Conservation (phyloP, 164 flowering plant genomes). For the Amborella trichopoda region DNA sequence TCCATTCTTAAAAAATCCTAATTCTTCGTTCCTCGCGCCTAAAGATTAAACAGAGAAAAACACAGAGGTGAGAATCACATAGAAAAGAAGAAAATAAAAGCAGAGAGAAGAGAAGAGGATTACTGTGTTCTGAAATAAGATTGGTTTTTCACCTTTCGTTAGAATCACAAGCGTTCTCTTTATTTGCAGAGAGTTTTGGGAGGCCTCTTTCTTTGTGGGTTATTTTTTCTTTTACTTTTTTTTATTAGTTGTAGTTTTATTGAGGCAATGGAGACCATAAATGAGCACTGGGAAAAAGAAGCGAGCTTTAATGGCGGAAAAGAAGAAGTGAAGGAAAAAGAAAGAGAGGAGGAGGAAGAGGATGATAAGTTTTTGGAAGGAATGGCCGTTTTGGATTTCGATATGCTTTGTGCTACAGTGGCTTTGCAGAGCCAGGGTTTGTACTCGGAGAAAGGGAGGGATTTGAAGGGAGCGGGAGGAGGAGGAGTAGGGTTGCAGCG, state of each 20-base stretch:
- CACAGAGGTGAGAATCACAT: too few species aligned
- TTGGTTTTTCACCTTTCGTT: too few species aligned
- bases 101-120: too few species aligned
- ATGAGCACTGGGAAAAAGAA: neutral
- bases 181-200: too few species aligned
- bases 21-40: too few species aligned
- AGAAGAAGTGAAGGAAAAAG: constrained; percentile 11
- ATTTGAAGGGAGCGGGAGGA: constrained; percentile 16
- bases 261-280: neutral
- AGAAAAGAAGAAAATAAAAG: too few species aligned
- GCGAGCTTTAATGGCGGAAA: constrained; percentile 54
- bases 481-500: constrained; percentile 66
- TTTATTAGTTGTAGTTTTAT: neutral
- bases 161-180: too few species aligned
- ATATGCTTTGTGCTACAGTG: constrained; percentile 78
- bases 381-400: constrained; percentile 69
- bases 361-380: constrained; percentile 33
- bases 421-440: constrained; percentile 71
- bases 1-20: too few species aligned
- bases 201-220: too few species aligned
- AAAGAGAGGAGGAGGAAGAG: constrained; percentile 22
- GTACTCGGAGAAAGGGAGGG: constrained; percentile 26
- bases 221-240: too few species aligned
- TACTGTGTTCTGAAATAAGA: too few species aligned
- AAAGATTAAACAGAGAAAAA: too few species aligned